Evolutionary conservation across 345 rosid species (phyloP).

Genomic region (Citrus inodora): DNA sequence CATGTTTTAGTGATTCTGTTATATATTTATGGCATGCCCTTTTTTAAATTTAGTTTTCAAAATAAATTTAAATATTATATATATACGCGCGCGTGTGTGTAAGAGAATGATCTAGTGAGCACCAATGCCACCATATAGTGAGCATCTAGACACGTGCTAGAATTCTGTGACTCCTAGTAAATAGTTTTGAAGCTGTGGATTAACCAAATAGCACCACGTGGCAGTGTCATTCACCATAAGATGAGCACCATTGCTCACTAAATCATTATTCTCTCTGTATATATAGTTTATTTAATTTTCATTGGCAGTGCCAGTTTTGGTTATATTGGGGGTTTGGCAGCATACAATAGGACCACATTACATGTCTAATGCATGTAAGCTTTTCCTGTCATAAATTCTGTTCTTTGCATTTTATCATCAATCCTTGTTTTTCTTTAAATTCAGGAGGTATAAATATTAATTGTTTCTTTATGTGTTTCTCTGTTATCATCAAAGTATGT

Average conservation of each 20-base stretch:
- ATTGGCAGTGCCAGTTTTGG: neutral
- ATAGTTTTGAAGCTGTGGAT: too few species aligned
- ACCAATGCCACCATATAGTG: too few species aligned
- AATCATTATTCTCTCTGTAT: too few species aligned
- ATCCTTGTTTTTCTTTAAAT: neutral
- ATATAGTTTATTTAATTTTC: neutral
- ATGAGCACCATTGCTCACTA: too few species aligned
- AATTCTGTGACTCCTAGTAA: too few species aligned
- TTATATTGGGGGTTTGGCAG: neutral
- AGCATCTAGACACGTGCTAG: too few species aligned
- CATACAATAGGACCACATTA: neutral
- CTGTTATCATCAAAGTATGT: neutral
- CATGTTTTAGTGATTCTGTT: neutral
- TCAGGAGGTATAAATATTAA: neutral
- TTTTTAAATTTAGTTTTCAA: neutral
- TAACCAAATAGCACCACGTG: too few species aligned
- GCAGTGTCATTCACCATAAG: too few species aligned
- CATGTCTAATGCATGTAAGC: neutral
- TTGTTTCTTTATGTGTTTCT: neutral
- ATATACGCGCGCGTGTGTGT: too few species aligned
- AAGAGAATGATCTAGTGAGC: too few species aligned
- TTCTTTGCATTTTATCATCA: neutral
- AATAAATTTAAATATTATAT: too few species aligned
- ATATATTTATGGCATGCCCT: neutral
- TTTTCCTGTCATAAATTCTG: neutral